These are phyloP conservation scores for California macrophylla DNA, from an alignment of 441 rosid species.

Conservation along the genomic window DNA sequence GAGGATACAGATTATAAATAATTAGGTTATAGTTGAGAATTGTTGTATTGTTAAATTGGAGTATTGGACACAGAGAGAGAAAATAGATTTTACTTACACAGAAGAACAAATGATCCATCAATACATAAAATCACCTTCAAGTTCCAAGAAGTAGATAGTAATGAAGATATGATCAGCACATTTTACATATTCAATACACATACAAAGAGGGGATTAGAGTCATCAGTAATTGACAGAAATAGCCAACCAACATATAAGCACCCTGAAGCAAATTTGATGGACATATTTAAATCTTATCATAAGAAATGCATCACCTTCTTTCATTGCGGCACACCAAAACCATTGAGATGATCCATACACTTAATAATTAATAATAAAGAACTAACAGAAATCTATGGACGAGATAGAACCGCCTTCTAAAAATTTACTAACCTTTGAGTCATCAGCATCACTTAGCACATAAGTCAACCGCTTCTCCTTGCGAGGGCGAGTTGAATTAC, in stretches of 20 bases:
- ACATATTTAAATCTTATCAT: not conserved
- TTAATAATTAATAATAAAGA: not conserved
- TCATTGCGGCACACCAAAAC: not conserved
- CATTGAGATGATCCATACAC: not conserved
- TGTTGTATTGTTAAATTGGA: not conserved
- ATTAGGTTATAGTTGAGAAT: not conserved
- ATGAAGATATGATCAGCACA: not conserved
- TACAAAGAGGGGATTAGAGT: not conserved
- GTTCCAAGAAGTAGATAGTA: not conserved
- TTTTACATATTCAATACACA: not conserved
- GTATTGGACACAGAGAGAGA: not conserved
- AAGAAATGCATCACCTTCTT: not conserved
- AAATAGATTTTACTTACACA: not conserved
- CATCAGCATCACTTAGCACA: constrained; percentile 70
- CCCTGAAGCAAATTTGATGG: not conserved
- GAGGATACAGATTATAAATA: not conserved
- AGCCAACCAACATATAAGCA: not conserved
- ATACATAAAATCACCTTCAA: not conserved
- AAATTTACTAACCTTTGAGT: constrained; percentile 48
- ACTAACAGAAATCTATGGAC: not conserved
- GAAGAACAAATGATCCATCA: not conserved
- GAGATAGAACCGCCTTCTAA: constrained; percentile 1
- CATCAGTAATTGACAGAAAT: not conserved
- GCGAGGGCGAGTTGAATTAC: constrained; percentile 81
- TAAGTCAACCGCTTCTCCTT: constrained; percentile 96